Evolutionary conservation across 164 flowering plant species (phyloP), one percentile per base, ranked within the genome.

Genomic region (Platanus orientalis): DNA sequence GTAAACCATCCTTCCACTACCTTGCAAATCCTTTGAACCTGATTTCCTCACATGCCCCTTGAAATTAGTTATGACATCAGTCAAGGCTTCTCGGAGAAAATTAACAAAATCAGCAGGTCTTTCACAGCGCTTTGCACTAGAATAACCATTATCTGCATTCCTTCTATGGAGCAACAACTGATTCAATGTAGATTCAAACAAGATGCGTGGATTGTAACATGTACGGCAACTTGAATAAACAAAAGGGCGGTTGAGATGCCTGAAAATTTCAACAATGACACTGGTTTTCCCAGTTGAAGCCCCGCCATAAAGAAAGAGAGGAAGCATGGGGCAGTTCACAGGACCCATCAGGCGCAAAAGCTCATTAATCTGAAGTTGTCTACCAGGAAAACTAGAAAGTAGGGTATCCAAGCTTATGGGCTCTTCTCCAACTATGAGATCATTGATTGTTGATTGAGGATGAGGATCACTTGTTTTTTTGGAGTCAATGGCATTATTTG

Each of bases 201-300:
- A 76, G 27, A 85, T 75, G 39, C 89, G 75, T 19, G 90, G 86
- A 74, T 47, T 87, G 67, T 89, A 85, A 72, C 97, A 92, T 4
- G 90, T 76, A 28, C 75, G 73, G 47, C 92, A 95, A 62, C 97
- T 89, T 23, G 86, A 68, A 76, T 95, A 95, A 26, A 83, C 79
- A 78, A 95, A 89, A n/a, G 96, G 96, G 30, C 96, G 86, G 26
- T 72, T 81, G 20, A 95, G 78, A 73, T 95, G 89, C 66, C 74
- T 68, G 63, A 92, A 87, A 36, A 78, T 66, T 61, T 87, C 78
- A 58, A 95, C 88, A 60, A 83, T 39, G 2, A 78, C 55, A 60
- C 92, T 84, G 9, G 97, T 95, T 71, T 95, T 95, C 13, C 96
- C 99, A 21, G 94, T 81, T 17, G 92, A 81, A 54, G 85, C 66